These are phyloP conservation scores for Leavenworthia alabamica DNA, from an alignment of 345 rosid genomes.

Conservation along the genomic window DNA sequence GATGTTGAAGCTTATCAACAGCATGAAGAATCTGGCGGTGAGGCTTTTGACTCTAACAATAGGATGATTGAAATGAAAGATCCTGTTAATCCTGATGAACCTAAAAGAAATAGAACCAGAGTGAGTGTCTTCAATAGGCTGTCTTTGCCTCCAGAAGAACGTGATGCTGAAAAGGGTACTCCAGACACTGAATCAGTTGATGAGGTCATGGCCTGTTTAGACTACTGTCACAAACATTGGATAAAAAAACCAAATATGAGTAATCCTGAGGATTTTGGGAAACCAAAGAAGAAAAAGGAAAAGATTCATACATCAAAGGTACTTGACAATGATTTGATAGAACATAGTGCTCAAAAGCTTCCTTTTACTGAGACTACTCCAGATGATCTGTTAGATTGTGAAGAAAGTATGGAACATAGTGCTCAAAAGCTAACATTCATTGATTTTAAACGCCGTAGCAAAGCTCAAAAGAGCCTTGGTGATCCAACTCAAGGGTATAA, in stretches of 20 bases:
- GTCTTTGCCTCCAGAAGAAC: conserved; percentile 23
- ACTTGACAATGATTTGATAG: conserved; percentile 21
- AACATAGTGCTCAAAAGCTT: no score
- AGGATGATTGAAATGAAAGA: conserved; percentile 8
- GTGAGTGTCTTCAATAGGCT: conserved; percentile 52
- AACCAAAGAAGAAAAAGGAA: conserved; percentile 22
- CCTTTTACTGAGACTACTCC: conserved; percentile 18
- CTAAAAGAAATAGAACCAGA: conserved; percentile 22
- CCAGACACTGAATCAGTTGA: conserved; percentile 32
- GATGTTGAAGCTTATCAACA: conserved; percentile 17
- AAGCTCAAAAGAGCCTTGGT: conserved; percentile 15
- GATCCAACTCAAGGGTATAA: conserved; percentile 18
- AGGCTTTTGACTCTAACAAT: conserved; percentile 21
- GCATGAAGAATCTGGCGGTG: conserved; percentile 13
- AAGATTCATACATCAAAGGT: not conserved
- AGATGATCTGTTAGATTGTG: conserved; percentile 6
- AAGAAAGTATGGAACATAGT: conserved; percentile 18
- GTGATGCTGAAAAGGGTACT: conserved; percentile 6
- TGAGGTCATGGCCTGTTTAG: conserved; percentile 44
- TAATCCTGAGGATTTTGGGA: not conserved
- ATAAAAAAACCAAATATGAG: conserved; percentile 6
- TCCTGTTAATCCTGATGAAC: conserved; percentile 4
- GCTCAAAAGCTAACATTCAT: conserved; percentile 32
- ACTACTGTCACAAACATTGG: conserved; percentile 30
- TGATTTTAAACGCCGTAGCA: conserved; percentile 52